Conservation (phyloP, 2,329 filamentous ascomycete species). For the Alternaria infectoria region DNA sequence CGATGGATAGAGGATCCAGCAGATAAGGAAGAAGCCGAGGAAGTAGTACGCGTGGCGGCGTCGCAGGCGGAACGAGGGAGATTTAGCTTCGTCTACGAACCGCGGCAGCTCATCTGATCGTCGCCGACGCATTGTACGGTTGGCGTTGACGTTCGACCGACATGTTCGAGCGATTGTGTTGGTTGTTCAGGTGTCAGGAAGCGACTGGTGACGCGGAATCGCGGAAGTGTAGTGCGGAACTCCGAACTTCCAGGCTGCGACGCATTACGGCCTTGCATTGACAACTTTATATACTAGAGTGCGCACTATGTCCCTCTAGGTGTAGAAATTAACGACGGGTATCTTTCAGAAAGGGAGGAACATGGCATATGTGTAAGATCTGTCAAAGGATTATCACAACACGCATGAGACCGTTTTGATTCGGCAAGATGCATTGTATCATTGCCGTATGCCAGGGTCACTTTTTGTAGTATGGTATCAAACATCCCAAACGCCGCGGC, state of each 20-base stretch:
- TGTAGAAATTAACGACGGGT: not conserved
- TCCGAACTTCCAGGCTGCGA: constrained; percentile 1
- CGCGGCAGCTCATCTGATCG: constrained; percentile 46
- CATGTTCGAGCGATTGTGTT: constrained; percentile 10
- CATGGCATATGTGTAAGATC: not conserved
- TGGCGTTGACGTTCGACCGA: not conserved
- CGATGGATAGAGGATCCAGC: constrained; percentile 36
- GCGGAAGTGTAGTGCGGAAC: constrained; percentile 1
- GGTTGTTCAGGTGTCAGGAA: not conserved
- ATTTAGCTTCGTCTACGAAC: constrained; percentile 25
- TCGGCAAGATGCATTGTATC: constrained; percentile 26
- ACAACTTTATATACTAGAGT: not conserved
- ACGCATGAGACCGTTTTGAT: not conserved
- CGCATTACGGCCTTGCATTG: not conserved
- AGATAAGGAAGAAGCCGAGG: constrained; percentile 33
- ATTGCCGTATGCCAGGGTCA: constrained; percentile 34
- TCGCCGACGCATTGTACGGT: constrained; percentile 40
- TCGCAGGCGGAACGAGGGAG: constrained; percentile 26
- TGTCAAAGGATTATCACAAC: not conserved
- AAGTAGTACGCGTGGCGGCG: constrained; percentile 41
- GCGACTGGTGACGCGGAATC: constrained; percentile 6
- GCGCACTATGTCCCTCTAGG: not conserved
- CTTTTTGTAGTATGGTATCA: constrained; percentile 35
- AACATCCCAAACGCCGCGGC: constrained; percentile 41
- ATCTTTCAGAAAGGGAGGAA: not conserved